Evolutionary conservation across 148 eudicot species (phyloP), one percentile per base, ranked within the genome.

Genomic region (Rhododendron williamsianum): DNA sequence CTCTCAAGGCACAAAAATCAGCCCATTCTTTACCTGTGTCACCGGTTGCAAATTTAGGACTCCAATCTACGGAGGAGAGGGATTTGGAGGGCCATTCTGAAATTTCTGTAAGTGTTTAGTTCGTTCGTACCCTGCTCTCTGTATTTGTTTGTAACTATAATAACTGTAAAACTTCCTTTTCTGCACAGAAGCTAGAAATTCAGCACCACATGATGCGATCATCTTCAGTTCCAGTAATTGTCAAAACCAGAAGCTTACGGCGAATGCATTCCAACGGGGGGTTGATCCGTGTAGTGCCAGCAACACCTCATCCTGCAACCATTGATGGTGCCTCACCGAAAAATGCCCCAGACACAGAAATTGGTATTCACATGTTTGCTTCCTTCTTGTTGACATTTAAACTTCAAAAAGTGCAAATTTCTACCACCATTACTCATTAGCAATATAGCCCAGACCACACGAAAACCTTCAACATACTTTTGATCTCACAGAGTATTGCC

Each of bases 21-120:
- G 89, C 86, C 9, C 87, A 87, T 87, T 91, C 93, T 33, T 65
- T 91, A 63, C 93, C 93, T 3, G 91, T 82, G 45, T 89, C 93
- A 63, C 93, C 93, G 58, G 58, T 87, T 83, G 87, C 88, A 73
- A 84, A 84, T 86, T 82, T 85, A n/a, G 87, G 83, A 71, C 83
- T 76, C 30, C 69, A 84, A 80, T n/a, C 82, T 67, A 76, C 19
- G 25, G 82, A 81, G 67, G 89, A 84, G 56, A 82, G 25, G 77
- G 58, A 87, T 63, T 51, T 49, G 81, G 74, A 81, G 80, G 83
- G 33, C 16, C 77, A 51, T 81, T 85, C 89, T 73, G 86, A 87
- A 78, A 8, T 49, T 30, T 82, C 81, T 52, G 93, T 91, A 87
- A 81, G 89, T 88, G 23, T 7, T 5, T n/a, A 0, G 21, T 43